Conservation (phyloP, 2,329 filamentous ascomycete genomes). For the Ramularia endophylla region DNA sequence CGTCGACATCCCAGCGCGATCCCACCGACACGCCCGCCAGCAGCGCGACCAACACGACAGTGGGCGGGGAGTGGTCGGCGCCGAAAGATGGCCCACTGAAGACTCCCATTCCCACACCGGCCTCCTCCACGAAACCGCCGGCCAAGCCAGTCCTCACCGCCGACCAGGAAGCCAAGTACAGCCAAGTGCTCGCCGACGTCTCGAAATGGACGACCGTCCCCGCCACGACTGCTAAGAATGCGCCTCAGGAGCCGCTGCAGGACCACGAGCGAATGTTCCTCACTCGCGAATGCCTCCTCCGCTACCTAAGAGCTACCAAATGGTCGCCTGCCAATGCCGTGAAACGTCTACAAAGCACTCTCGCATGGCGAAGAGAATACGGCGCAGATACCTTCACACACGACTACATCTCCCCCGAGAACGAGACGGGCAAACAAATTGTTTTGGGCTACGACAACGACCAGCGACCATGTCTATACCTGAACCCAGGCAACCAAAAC, state of each 20-base stretch:
- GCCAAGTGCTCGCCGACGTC: conserved; percentile 63
- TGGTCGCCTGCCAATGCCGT: conserved; percentile 73
- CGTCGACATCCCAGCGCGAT: conserved; percentile 18
- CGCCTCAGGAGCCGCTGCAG: conserved; percentile 58
- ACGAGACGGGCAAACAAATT: conserved; percentile 94
- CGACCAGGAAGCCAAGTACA: conserved; percentile 79
- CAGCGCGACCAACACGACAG: conserved; percentile 19
- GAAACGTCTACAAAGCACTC: conserved; percentile 71
- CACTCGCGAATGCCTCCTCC: conserved; percentile 83
- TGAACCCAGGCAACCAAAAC: conserved; percentile 87
- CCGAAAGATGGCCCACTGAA: conserved; percentile 27
- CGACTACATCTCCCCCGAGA: conserved; percentile 87
- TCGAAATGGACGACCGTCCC: conserved; percentile 66
- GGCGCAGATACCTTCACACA: conserved; percentile 71
- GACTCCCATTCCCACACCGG: conserved; percentile 28
- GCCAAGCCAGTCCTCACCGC: conserved; percentile 57
- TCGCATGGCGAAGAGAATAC: conserved; percentile 88
- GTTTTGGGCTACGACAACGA: conserved; percentile 81
- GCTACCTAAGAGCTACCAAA: conserved; percentile 90
- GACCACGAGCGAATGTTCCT: conserved; percentile 84
- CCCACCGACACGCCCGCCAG: conserved; percentile 19
- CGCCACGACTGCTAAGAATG: conserved; percentile 54
- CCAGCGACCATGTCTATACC: conserved; percentile 81
- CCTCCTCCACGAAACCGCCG: conserved; percentile 50
- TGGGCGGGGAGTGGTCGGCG: conserved; percentile 20